Percentiles rank a stretch among this genome's conserved stretches.
These are phyloP conservation scores for Delonix regia DNA, from an alignment of 306 rosid species.

Conservation along the genomic window DNA sequence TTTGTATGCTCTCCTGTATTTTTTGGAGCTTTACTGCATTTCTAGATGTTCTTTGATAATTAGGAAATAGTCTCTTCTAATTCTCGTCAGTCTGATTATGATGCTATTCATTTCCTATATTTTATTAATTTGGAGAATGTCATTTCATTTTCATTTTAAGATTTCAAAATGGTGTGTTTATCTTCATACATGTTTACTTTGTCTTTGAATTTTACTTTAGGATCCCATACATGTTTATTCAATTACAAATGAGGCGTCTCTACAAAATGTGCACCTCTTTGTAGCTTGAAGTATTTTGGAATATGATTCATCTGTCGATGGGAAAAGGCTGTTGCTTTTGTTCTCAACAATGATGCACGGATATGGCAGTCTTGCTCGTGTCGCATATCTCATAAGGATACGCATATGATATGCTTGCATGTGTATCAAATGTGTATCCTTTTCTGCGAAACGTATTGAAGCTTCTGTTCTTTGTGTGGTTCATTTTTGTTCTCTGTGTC, in stretches of 20 bases:
- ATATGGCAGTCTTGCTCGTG: too few relatives aligned
- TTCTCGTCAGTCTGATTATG: constrained; percentile 1
- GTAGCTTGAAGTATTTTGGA: neutral
- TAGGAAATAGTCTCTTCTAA: neutral
- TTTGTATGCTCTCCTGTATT: neutral
- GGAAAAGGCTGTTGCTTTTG: neutral
- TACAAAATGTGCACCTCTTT: neutral
- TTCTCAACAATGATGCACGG: too few relatives aligned
- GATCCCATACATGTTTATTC: neutral
- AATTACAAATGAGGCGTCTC: neutral
- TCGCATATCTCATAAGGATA: too few relatives aligned
- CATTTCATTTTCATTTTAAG: neutral
- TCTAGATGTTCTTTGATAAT: constrained; percentile 3
- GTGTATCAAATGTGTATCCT: too few relatives aligned
- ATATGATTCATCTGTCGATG: neutral
- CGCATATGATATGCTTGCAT: too few relatives aligned
- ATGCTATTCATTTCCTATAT: neutral
- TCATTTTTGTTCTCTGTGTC: too few relatives aligned
- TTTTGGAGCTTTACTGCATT: neutral
- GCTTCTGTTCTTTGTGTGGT: too few relatives aligned
- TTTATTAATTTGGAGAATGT: neutral
- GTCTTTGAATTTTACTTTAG: neutral
- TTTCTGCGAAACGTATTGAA: too few relatives aligned
- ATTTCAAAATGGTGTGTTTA: neutral
- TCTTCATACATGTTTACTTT: too few relatives aligned